Base-by-base conservation (phyloP, 768 basidiomycete species). In the Goffeauzyma gilvescens region DNA sequence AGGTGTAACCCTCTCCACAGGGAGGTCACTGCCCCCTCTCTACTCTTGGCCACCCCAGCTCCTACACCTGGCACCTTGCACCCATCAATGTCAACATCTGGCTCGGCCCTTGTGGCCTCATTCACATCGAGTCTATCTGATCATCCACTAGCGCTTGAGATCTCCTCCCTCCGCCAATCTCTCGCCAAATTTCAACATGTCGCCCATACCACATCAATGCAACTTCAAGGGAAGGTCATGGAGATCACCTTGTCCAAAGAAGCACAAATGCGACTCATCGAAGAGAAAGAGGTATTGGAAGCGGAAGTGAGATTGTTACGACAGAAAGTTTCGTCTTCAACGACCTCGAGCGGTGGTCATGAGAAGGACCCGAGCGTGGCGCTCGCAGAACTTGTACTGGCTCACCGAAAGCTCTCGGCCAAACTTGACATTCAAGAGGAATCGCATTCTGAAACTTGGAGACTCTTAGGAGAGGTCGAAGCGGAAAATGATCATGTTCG, bases 101-200 rank as follows among this genome's bases (percentile, higher is more conserved):
- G n/a, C n/a, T n/a, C n/a, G n/a, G n/a, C n/a, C n/a, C n/a, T n/a
- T n/a, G n/a, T n/a, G n/a, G n/a, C n/a, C n/a, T n/a, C n/a, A n/a
- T n/a, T n/a, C n/a, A n/a, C n/a, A n/a, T n/a, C n/a, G n/a, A n/a
- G n/a, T n/a, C n/a, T n/a, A n/a, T n/a, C n/a, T n/a, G n/a, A 21
- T 2, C 63, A 65, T 41, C 63, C 63, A 14, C 54, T 65, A 14
- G 52, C 55, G 6, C 44, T 50, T 13, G 63, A 65, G 47, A 54
- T 65, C 21, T 38, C 50, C 12, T 56, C 58, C 1, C 50, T 65
- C 7, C 53, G 63, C n/a, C 45, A 50, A 12, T 57, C 61, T 31
- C 47, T 65, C 2, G 31, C 43, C 1, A 59, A 58, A 32, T 65
- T 60, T 26, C 62, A 65, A 42, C 49, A 51, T 23, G 45, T 55